Evolutionary conservation across 177 flowering plant genomes (phyloP), one percentile per base, ranked within the genome.

Genomic region (Vitis hybrid): DNA sequence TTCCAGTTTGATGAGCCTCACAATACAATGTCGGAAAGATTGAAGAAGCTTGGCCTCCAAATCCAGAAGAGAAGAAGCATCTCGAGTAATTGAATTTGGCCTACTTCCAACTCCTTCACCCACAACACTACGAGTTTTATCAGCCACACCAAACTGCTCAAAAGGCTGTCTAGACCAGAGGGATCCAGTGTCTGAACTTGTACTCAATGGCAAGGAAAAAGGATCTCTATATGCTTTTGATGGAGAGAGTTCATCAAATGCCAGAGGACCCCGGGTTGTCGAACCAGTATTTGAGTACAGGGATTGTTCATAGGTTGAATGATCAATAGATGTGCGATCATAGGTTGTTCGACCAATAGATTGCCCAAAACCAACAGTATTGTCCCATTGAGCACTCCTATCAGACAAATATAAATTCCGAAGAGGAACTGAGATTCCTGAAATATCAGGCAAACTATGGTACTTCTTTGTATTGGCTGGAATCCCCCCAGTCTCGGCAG

Each of bases 361-460:
- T 24, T 82, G 75, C 56, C 83, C 84, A 66, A 68, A 84, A 21
- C 87, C 90, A 62, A 76, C 71, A n/a, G 87, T 73, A 61, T 62
- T 82, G 18, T 80, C 82, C 88, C 86, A 82, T 19, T 78, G 87
- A 19, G 81, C 56, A 78, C 70, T 82, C 75, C 80, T 82, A 55
- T 78, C 84, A 62, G 79, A 71, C 32, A 55, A n/a, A 54, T 72
- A 71, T 24, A 77, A 68, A 68, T 81, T 81, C 72, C 87, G 76
- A 3, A 55, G 71, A 35, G 87, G 82, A 70, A 86, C 67, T 52
- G 84, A 73, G 24, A 85, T 82, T 14, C 93, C 98, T 24, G 96
- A 89, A 69, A 96, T 91, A 72, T 90, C 94, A 0, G 99, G 99
- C 85, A 86, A 77, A 77, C 99, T 96, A 66, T 87, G 87, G 81